A percentile compares a stretch with the other conserved stretches of the same genome.
phyloP scores from a whole-genome alignment of 2,329 filamentous ascomycete species.

The Aureobasidium zeae region DNA sequence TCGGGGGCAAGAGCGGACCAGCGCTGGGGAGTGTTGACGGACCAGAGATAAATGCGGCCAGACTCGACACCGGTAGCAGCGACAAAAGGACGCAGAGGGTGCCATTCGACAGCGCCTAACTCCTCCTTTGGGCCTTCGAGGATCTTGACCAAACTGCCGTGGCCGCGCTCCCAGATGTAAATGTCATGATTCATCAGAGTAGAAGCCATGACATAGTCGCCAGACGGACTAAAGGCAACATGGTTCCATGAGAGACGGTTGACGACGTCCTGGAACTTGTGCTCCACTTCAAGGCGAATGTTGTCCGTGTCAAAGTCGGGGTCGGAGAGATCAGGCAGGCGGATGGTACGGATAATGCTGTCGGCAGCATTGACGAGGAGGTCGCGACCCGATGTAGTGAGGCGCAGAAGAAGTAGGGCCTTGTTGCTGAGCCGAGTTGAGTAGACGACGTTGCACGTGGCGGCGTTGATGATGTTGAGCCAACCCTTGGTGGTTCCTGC shows the following conservation, averaged over 20 bases:
- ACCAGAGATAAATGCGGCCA: conserved; percentile 91
- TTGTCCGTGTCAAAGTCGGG: conserved; percentile 69
- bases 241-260: conserved; percentile 95
- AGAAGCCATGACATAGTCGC: conserved; percentile 91
- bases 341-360: conserved; percentile 85
- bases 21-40: conserved; percentile 85
- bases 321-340: conserved; percentile 63
- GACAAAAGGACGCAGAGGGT: conserved; percentile 76
- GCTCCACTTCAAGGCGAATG: conserved; percentile 82
- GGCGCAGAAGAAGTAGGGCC: conserved; percentile 76
- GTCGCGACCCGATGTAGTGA: conserved; percentile 76
- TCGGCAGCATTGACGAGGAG: conserved; percentile 89
- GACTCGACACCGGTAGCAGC: conserved; percentile 89
- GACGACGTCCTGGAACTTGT: conserved; percentile 97
- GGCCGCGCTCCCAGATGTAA: conserved; percentile 93
- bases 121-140: conserved; percentile 95
- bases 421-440: conserved; percentile 81
- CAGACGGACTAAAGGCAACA: conserved; percentile 85
- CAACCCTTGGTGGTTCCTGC: conserved; percentile 92
- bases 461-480: conserved; percentile 86
- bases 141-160: conserved; percentile 92
- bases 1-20: conserved; percentile 97
- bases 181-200: conserved; percentile 98
- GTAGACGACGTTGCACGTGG: conserved; percentile 73
- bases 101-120: conserved; percentile 94